Percentiles rank a stretch among this genome's conserved stretches.
Conservation (phyloP, 176 grass and related monocot species). For the Eleusine indica region DNA sequence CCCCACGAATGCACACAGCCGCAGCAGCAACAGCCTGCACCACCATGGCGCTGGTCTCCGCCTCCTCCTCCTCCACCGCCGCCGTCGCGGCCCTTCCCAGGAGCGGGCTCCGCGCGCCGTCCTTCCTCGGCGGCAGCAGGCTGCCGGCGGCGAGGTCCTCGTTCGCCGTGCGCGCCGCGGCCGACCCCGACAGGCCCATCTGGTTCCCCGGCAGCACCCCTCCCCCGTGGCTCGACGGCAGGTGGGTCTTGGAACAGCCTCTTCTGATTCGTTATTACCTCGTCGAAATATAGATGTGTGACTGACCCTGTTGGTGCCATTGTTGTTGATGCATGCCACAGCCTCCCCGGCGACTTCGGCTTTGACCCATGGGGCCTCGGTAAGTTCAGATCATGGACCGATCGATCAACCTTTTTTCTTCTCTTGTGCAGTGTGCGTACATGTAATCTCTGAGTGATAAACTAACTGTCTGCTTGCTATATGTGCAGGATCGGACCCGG, state of each 20-base stretch:
- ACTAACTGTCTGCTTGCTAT: not conserved
- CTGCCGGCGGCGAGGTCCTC: conserved; percentile 44
- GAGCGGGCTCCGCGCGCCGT: conserved; percentile 48
- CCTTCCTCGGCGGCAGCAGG: conserved; percentile 63
- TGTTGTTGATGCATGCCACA: conserved; percentile 54
- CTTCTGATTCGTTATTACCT: not conserved
- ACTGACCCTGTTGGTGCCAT: conserved; percentile 5
- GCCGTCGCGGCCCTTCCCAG: conserved; percentile 73
- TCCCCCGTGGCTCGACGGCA: conserved; percentile 95
- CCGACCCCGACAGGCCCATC: conserved; percentile 64
- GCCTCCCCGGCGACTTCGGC: conserved; percentile 96
- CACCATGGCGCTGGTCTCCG: conserved; percentile 65
- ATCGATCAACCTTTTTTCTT: not conserved
- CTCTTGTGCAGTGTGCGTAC: too few species aligned
- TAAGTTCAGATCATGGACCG: conserved; percentile 32
- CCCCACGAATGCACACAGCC: conserved; percentile 3
- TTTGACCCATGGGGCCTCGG: conserved; percentile 94
- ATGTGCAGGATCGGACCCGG: conserved; percentile 80
- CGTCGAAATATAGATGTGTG: not conserved
- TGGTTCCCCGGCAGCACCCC: conserved; percentile 99
- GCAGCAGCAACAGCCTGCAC: not conserved
- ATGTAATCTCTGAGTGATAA: not conserved
- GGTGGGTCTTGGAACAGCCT: conserved; percentile 41
- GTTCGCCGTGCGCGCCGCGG: conserved; percentile 64
- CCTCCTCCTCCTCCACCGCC: conserved; percentile 83